Base-by-base conservation (phyloP, 1,284 basidiomycete genomes). In the Meripilus lineatus region DNA sequence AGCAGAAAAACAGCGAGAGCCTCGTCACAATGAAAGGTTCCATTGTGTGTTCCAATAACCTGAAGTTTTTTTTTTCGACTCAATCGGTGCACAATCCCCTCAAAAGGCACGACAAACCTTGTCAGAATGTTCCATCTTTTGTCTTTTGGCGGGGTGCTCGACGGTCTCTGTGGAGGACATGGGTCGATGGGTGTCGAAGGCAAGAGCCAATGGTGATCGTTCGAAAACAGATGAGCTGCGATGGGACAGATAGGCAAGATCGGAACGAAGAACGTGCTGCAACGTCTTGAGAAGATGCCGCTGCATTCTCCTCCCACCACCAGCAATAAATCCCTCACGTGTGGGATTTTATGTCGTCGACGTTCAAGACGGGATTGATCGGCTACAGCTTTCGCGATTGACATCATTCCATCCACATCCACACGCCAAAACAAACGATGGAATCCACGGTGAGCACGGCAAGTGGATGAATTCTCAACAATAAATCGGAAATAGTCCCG, bases 21-120 rank as follows among this genome's bases (percentile, higher is more conserved):
- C 66, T 96, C 94, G 61, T 99, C 95, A 61, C 93, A 95, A 62
- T 99, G 95, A 65, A 97, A 97, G 0, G 91, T 93, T 18, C 94
- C 94, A 50, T 89, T 92, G 68, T 97, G 94, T 2, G 94, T 97
- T 41, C 92, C 92, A 57, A 95, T 94, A 32, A 77, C 62, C 84
- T 88, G 52, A 35, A 17, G 14, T 5, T 6, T 34, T 32, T 38
- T 5, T n/a, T n/a, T n/a, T n/a, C n/a, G n/a, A n/a, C n/a, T n/a
- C n/a, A n/a, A n/a, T 46, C 28, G 28, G 8, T 30, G n/a, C 8
- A 30, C n/a, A 30, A 30, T 10, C 28, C 28, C n/a, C 28, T 30
- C 28, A 30, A n/a, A n/a, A n/a, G n/a, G n/a, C n/a, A n/a, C n/a
- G n/a, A n/a, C 50, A 14, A 18, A 74, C 72, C 64, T 74, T 71